Base-by-base conservation (phyloP, 2,329 filamentous ascomycete species). In the Bipolaris bicolor region DNA sequence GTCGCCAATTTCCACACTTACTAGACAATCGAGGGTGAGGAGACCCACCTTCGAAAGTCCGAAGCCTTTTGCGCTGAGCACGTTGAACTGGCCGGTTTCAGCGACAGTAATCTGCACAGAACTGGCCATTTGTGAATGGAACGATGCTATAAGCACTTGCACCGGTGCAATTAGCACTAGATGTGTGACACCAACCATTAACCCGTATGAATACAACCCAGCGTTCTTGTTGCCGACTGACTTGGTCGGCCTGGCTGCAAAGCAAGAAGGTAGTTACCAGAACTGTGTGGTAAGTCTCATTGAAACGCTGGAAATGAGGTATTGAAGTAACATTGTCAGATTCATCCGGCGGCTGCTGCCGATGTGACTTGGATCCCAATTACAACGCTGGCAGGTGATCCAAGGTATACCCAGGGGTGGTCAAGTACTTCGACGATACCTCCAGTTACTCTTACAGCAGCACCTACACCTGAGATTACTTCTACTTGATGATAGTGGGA, bases 401-500 rank as follows among this genome's bases (percentile, higher is more conserved):
- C 44, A 22, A 46, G 44, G 44, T 46, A 34, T 34, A 46, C 44
- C n/a, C 16, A 46, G 29, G 44, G 44, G 7, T 46, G 44, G 44
- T 46, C 44, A 3, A 16, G 26, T n/a, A 46, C 29, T 46, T 34
- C 44, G 16, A 46, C 44, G 10, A 22, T 46, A 46, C 16, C 29
- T n/a, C 44, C 44, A 31, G 20, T 22, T 22, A 46, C 44, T 10
- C 10, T 34, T 11, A 46, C 44, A n/a, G 44, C 44, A 15, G 15
- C 5, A 20, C 26, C n/a, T 34, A 34, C 29, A 7, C 29, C 29
- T 34, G 29, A 46, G 7, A 11, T 34, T 3, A 22, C 10, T 7
- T 46, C 43, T 3, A 31, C 3, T 45, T 45, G 24, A 31, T 45
- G 37, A 26, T 26, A 26, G 24, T 26, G 24, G 24, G 7, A 1